Evolutionary conservation across 495 filamentous ascomycete genomes (phyloP).

Genomic region (Collariella sp.): DNA sequence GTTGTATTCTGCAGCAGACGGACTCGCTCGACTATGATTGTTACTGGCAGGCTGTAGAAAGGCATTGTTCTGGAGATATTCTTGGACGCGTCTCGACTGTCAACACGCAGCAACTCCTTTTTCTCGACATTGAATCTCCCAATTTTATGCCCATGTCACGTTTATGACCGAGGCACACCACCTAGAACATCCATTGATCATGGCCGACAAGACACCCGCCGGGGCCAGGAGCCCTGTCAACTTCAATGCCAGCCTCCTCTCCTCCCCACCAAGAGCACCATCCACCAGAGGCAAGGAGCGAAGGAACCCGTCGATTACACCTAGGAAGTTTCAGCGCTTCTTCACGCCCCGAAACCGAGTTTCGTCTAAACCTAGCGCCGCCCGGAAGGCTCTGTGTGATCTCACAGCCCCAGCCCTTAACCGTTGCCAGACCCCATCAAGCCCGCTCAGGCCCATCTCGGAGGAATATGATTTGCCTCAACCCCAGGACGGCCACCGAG

Average conservation of each 20-base stretch:
- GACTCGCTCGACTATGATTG: neutral
- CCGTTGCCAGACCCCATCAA: constrained; percentile 43
- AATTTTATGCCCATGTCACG: neutral
- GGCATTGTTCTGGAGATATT: neutral
- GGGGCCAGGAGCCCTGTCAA: constrained; percentile 19
- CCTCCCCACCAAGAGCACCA: constrained; percentile 30
- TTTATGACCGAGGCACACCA: neutral
- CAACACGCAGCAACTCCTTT: neutral
- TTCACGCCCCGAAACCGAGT: constrained; percentile 61
- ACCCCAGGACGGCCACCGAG: constrained; percentile 13
- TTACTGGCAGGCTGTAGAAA: neutral
- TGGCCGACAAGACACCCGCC: constrained; percentile 16
- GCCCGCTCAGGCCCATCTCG: constrained; percentile 33
- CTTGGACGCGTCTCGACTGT: neutral
- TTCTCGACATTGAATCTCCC: too few relatives aligned
- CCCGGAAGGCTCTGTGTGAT: constrained; percentile 57
- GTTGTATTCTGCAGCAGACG: neutral
- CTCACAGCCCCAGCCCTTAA: constrained; percentile 59
- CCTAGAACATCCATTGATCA: neutral
- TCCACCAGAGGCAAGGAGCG: constrained; percentile 34
- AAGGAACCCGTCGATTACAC: constrained; percentile 53
- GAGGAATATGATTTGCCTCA: constrained; percentile 26
- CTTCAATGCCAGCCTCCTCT: constrained; percentile 22
- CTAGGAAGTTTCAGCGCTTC: constrained; percentile 68
- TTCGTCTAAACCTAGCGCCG: constrained; percentile 40